These are phyloP conservation scores for Lactarius quietus DNA, from an alignment of 768 basidiomycete species.

Conservation along the genomic window DNA sequence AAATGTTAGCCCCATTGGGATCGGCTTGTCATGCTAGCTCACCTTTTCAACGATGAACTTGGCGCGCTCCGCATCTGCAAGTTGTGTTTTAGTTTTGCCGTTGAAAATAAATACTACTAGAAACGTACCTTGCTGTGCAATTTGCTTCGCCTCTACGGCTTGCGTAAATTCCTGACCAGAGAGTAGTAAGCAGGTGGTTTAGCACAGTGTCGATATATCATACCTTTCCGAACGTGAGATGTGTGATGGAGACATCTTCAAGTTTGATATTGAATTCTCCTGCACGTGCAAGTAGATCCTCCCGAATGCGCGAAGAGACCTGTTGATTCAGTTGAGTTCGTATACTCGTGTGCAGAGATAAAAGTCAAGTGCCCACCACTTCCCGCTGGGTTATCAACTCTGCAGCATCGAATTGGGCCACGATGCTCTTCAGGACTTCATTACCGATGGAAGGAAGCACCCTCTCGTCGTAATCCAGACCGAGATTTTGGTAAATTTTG, in stretches of 20 bases:
- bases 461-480: slow-evolving; percentile 96
- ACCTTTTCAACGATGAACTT: slow-evolving; percentile 99
- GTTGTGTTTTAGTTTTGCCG: slow-evolving; percentile 1
- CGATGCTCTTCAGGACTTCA: slow-evolving; percentile 96
- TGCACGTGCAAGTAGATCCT: slow-evolving; percentile 88
- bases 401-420: slow-evolving; percentile 97
- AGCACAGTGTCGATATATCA: slow-evolving; percentile 21
- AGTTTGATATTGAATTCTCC: slow-evolving; percentile 94
- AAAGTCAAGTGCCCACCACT: slow-evolving; percentile 57
- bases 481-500: slow-evolving; percentile 93
- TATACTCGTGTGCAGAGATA: background rate
- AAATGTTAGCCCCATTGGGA: slow-evolving; percentile 12
- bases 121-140: slow-evolving; percentile 88
- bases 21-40: slow-evolving; percentile 23
- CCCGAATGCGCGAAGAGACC: slow-evolving; percentile 90
- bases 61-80: slow-evolving; percentile 90
- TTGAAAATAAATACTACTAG: background rate
- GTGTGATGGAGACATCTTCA: slow-evolving; percentile 97
- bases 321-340: slow-evolving; percentile 31
- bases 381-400: slow-evolving; percentile 97
- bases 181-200: slow-evolving; percentile 12
- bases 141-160: slow-evolving; percentile 99
- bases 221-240: slow-evolving; percentile 84
- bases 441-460: slow-evolving; percentile 97
- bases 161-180: slow-evolving; percentile 76